Evolutionary conservation across 1,139 yeast genomes (phyloP).

Genomic region (Protomyces inundatus): DNA sequence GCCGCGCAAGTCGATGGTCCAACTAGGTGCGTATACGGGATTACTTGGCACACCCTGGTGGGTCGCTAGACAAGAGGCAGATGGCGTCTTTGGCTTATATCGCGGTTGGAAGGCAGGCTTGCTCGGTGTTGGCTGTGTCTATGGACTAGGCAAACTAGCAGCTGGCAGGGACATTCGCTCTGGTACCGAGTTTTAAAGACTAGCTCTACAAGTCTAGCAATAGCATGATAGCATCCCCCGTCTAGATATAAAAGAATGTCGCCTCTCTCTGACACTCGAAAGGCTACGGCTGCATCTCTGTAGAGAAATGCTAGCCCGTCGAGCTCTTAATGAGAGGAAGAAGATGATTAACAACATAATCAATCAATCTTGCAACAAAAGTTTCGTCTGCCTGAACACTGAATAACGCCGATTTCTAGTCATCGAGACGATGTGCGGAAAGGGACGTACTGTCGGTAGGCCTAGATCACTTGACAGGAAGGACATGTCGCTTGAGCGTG

Average conservation of each 20-base stretch:
- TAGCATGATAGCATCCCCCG: too few species aligned
- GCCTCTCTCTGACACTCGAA: constrained; percentile 2
- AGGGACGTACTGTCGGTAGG: constrained; percentile 1
- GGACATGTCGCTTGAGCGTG: too few species aligned
- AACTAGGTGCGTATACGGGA: constrained; percentile 49
- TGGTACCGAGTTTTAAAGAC: constrained; percentile 13
- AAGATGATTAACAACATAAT: not conserved
- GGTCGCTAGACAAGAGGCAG: constrained; percentile 36
- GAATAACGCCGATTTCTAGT: not conserved
- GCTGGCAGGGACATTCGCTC: not conserved
- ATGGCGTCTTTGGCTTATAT: constrained; percentile 24
- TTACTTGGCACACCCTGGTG: constrained; percentile 50
- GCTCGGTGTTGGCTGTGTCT: constrained; percentile 17
- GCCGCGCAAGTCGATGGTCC: constrained; percentile 37
- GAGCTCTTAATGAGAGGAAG: constrained; percentile 1
- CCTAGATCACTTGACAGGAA: not conserved
- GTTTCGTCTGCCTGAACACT: not conserved
- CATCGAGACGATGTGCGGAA: not conserved
- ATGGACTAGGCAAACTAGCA: constrained; percentile 21
- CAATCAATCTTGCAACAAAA: not conserved
- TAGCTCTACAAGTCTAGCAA: too few species aligned
- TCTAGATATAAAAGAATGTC: not conserved
- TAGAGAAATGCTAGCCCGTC: not conserved
- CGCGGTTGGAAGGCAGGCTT: constrained; percentile 26
- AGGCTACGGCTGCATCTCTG: not conserved